These are phyloP conservation scores for Argentina anserina DNA, from an alignment of 306 rosid genomes.

Conservation along the genomic window DNA sequence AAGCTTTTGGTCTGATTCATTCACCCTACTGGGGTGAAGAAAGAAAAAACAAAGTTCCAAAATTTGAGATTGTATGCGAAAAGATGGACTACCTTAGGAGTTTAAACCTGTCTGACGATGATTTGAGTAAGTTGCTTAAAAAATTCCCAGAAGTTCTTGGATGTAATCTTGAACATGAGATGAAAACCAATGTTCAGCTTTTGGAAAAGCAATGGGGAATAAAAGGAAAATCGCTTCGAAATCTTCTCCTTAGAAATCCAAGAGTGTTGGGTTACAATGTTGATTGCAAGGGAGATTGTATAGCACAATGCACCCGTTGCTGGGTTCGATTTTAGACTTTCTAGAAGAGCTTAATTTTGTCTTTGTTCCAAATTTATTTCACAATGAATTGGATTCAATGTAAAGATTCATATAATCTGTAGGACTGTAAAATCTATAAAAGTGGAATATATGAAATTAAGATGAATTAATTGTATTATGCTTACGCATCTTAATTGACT, in stretches of 20 bases:
- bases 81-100: constrained; percentile 63
- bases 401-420: neutral
- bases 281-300: constrained; percentile 91
- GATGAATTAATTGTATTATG: neutral
- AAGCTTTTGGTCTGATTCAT: constrained; percentile 77
- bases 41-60: constrained; percentile 56
- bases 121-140: constrained; percentile 71
- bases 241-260: constrained; percentile 81
- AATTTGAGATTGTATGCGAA: constrained; percentile 42
- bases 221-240: constrained; percentile 67
- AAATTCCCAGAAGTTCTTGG: constrained; percentile 95
- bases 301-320: constrained; percentile 92
- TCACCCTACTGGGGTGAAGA: constrained; percentile 98
- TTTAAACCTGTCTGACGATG: constrained; percentile 71
- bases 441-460: neutral
- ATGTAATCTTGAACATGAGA: constrained; percentile 66
- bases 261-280: constrained; percentile 79
- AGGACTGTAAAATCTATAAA: neutral
- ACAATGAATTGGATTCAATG: neutral
- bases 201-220: constrained; percentile 77
- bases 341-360: neutral
- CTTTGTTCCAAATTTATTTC: constrained; percentile 6
- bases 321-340: constrained; percentile 78
- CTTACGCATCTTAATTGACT: neutral
- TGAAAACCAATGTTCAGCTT: constrained; percentile 61